Evolutionary conservation across 441 rosid genomes (phyloP), one percentile per base, ranked within the genome.

Genomic region (Kokia cookei): DNA sequence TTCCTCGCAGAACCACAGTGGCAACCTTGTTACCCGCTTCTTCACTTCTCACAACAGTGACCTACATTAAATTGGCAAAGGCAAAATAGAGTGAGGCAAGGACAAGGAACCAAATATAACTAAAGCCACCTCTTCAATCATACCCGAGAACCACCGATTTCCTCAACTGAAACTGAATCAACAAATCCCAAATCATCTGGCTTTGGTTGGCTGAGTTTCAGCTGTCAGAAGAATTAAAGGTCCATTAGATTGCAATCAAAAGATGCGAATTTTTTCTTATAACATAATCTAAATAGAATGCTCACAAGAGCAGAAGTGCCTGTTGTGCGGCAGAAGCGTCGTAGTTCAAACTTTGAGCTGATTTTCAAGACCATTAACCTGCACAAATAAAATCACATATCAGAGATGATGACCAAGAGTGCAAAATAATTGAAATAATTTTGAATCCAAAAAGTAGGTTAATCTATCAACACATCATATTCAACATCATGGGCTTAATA

Each of bases 81-180:
- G 60, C 40, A 69, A 63, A 71, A 72, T 14, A 50, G 45, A 15
- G 51, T 37, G 7, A 53, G 22, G 10, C 35, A 62, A 54, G 12
- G 2, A 37, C 11, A 58, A 54, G 48, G 61, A 74, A 76, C 73
- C 71, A 50, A 77, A 17, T 55, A 45, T 66, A 62, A 75, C n/a
- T 1, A 65, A 68, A 42, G 26, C 6, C 64, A 48, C 32, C 68
- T 24, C 71, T 65, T 57, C 22, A n/a, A 79, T 79, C 97, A 83
- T 91, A 96, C 99, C 91, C 98, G 90, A 11, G 64, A 86, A 82
- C 98, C 98, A 74, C 99, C 99, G 71, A 96, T 92, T 87, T 96
- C 99, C 88, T 86, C 98, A 32, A 96, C 98, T 5, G 97, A 87
- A 71, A 96, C 78, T 69, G 89, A 92, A 87, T 96, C 98, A 47